Evolutionary conservation across 148 eudicot genomes (phyloP).

Genomic region (Suaeda aralocaspica): DNA sequence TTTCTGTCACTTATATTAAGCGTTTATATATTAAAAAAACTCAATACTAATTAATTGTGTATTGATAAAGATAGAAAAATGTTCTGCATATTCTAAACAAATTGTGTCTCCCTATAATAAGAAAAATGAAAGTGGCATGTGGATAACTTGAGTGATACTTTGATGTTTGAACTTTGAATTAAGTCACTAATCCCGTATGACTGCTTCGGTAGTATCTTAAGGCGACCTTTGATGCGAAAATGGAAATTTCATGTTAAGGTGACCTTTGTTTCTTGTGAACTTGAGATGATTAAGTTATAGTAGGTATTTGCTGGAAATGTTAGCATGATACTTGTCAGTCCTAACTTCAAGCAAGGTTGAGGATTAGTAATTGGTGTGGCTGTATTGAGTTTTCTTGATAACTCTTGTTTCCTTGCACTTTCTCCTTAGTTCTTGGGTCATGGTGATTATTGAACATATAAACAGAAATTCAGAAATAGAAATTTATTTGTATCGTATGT

Average conservation of each 20-base stretch:
- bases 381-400: neutral
- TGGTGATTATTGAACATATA: no score
- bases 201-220: no score
- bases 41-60: neutral
- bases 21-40: no score
- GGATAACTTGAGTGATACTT: neutral
- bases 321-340: neutral
- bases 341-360: neutral
- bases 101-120: no score
- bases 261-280: neutral
- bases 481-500: neutral
- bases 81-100: no score
- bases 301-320: no score
- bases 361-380: neutral
- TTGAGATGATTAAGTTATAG: neutral
- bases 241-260: neutral
- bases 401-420: neutral
- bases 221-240: no score
- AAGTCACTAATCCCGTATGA: no score
- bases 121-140: neutral
- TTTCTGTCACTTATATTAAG: neutral
- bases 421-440: neutral
- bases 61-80: no score
- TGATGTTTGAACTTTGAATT: no score
- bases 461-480: neutral